Evolutionary conservation across 2,329 filamentous ascomycete genomes (phyloP), one percentile per base, ranked within the genome.

Genomic region (Penicillium freii): DNA sequence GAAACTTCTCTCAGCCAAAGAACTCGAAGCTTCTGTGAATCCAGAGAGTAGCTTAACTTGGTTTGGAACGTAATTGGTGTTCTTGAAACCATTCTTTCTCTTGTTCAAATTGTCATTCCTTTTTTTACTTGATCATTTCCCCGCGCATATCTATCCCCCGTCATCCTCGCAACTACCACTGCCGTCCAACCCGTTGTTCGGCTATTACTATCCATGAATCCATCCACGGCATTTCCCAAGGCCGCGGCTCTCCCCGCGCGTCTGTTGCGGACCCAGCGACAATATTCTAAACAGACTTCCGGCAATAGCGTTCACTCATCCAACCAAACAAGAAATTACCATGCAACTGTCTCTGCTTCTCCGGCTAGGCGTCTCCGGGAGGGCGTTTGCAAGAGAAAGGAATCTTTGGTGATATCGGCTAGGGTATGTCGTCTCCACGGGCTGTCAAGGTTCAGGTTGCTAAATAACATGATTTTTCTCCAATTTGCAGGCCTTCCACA

Each of bases 221-320:
- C 73, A 57, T 69, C 72, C 59, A 69, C 74, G 57, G 69, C 71
- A 57, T 70, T 78, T 70, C 76, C 75, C 56, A 75, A 76, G 64
- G 74, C 73, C 59, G 73, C 74, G 67, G 72, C 73, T 60, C 61
- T 78, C 58, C 75, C 76, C 63, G 69, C 73, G 61, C 73, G 74
- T 64, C 68, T 79, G 55, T 62, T 80, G 61, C 71, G 76, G 58
- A 69, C 75, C 15, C 73, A 75, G 54, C 69, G 72, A 58, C 71
- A 72, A 69, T 75, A 71, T 62, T 70, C 74, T 51, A 74, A 68
- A 51, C 71, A 75, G 62, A 69, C 68, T 46, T 61, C 69, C 31
- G 52, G 59, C 38, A 64, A 55, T 47, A 64, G 58, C 45, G 56
- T 74, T 52, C 66, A 64, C 53, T 68, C 72, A 21, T 70, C 73